Conservation (phyloP, 2,329 filamentous ascomycete genomes). For the Phialemoniopsis sp. region DNA sequence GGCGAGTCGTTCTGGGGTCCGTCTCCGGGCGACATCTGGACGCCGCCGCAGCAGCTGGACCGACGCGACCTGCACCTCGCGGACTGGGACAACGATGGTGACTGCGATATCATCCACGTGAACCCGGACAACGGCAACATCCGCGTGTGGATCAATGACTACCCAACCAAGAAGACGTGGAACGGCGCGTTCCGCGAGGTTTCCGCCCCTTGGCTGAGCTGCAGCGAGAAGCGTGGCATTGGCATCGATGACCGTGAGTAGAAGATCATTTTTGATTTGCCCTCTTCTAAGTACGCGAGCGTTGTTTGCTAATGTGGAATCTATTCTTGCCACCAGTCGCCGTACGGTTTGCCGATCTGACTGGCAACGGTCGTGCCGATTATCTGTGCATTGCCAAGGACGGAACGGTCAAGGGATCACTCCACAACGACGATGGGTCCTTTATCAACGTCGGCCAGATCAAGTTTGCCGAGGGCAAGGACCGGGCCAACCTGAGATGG, state of each 20-base stretch:
- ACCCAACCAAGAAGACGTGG: too few species aligned
- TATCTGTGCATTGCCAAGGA: constrained; percentile 27
- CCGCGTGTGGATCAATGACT: too few species aligned
- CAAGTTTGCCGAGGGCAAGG: constrained; percentile 11
- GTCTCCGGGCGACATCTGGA: too few species aligned
- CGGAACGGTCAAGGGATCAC: too few species aligned
- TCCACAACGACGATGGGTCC: too few species aligned
- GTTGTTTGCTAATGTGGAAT: too few species aligned
- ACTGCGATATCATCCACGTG: constrained; percentile 26
- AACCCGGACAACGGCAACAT: constrained; percentile 19
- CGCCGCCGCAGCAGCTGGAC: too few species aligned
- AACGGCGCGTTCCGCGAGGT: too few species aligned
- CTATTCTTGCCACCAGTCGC: too few species aligned
- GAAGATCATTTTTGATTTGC: constrained; percentile 20
- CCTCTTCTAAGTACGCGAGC: constrained; percentile 8
- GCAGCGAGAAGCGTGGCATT: constrained; percentile 15
- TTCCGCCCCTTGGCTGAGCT: too few species aligned
- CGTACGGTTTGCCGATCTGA: constrained; percentile 24
- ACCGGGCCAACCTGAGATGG: constrained; percentile 5
- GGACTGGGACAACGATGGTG: constrained; percentile 31
- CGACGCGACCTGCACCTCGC: constrained; percentile 27
- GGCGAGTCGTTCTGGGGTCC: too few species aligned
- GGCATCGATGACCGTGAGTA: constrained; percentile 17
- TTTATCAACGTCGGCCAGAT: constrained; percentile 22
- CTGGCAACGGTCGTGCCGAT: constrained; percentile 20